Conservation (phyloP, 371 early-diverging fungal species). For the Syncephalastrum sp. region DNA sequence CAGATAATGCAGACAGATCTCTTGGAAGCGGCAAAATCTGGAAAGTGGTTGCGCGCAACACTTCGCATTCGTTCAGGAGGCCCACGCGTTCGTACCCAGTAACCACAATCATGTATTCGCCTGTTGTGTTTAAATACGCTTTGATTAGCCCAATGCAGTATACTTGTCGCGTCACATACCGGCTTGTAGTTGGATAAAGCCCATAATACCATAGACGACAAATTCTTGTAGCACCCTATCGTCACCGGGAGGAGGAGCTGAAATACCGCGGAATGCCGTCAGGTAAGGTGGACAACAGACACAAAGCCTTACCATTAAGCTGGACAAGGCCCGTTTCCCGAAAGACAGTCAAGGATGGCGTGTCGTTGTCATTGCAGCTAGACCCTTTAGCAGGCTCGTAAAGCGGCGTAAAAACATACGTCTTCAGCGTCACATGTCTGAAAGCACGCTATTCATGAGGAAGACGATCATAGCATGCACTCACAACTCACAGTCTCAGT, state of each 20-base stretch:
- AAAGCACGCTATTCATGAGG: not conserved
- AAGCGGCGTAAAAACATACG: slow-evolving; percentile 39
- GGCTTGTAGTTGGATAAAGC: slow-evolving; percentile 71
- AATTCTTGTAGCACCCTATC: slow-evolving; percentile 21
- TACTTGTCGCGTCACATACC: slow-evolving; percentile 55
- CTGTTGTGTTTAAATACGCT: slow-evolving; percentile 6
- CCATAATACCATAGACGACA: slow-evolving; percentile 64
- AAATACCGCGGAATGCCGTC: not conserved
- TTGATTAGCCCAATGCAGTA: slow-evolving; percentile 2
- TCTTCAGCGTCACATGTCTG: slow-evolving; percentile 32
- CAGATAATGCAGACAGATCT: slow-evolving; percentile 33
- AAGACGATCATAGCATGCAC: not conserved
- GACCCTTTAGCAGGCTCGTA: slow-evolving; percentile 33
- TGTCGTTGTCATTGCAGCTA: not conserved
- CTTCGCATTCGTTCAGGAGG: slow-evolving; percentile 54
- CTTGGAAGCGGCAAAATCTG: slow-evolving; percentile 69
- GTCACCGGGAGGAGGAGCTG: slow-evolving; percentile 22
- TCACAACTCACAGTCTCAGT: slow-evolving; percentile 25
- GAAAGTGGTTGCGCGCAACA: slow-evolving; percentile 76
- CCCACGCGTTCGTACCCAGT: slow-evolving; percentile 75
- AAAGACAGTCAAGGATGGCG: slow-evolving; percentile 28
- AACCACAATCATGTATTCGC: slow-evolving; percentile 68
- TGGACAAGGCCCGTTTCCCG: slow-evolving; percentile 34
- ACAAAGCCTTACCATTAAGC: slow-evolving; percentile 27
- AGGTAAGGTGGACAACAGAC: not conserved